Evolutionary conservation across 1,284 basidiomycete genomes (phyloP).

Genomic region (Veloporphyrellus conicus): DNA sequence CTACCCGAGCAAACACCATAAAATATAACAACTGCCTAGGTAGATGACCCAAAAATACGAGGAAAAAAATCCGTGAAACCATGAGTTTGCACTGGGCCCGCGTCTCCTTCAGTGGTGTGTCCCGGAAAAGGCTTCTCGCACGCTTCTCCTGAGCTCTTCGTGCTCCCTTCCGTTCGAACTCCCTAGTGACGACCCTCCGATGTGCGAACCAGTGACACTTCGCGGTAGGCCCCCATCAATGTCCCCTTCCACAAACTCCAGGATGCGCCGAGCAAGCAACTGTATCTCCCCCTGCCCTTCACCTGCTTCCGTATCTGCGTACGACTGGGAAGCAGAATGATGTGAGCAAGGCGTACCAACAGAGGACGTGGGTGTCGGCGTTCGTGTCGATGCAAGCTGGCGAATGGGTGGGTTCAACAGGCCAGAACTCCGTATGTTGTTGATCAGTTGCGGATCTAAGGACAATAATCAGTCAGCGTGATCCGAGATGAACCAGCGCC

Average conservation of each 20-base stretch:
- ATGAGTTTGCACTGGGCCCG: not conserved
- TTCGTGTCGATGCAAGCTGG: conserved; percentile 70
- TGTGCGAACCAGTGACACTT: conserved; percentile 59
- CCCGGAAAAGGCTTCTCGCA: conserved; percentile 69
- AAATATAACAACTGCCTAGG: conserved; percentile 15
- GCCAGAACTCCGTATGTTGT: conserved; percentile 80
- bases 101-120: conserved; percentile 40
- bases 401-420: conserved; percentile 82
- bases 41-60: conserved; percentile 4
- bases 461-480: not conserved
- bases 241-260: conserved; percentile 80
- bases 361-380: conserved; percentile 68
- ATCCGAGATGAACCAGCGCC: conserved; percentile 12
- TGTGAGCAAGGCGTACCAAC: conserved; percentile 72
- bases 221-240: conserved; percentile 53
- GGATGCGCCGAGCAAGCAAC: conserved; percentile 74
- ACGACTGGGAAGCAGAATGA: conserved; percentile 62
- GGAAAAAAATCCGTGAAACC: not conserved
- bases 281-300: conserved; percentile 87
- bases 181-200: conserved; percentile 58
- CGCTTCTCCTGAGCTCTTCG: conserved; percentile 74
- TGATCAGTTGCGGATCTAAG: conserved; percentile 80
- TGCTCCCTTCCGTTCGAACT: conserved; percentile 60
- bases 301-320: conserved; percentile 77
- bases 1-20: conserved; percentile 14